phyloP scores from a whole-genome alignment of 225 moss, liverwort and hornwort species.

The Lunularia cruciata region DNA sequence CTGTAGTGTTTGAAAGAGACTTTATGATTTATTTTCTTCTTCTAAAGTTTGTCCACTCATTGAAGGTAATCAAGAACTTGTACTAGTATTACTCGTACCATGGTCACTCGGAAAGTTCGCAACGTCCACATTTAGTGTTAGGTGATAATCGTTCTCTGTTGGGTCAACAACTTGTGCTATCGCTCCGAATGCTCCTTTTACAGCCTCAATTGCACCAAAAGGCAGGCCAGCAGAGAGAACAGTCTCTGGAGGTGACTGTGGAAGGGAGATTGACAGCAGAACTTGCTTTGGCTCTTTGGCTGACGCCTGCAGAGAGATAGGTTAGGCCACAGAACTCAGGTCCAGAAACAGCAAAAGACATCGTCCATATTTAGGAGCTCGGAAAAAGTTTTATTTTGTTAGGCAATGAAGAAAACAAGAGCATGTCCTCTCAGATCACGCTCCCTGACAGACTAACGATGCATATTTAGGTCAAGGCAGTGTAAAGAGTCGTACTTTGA shows the following conservation, averaged over 20 bases:
- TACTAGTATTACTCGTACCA: slow-evolving; percentile 35
- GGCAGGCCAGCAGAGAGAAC: slow-evolving; percentile 87
- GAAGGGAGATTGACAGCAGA: slow-evolving; percentile 76
- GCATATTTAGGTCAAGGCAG: too few species aligned
- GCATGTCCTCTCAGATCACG: too few species aligned
- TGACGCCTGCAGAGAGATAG: slow-evolving; percentile 50
- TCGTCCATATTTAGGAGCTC: too few species aligned
- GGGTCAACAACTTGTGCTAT: slow-evolving; percentile 73
- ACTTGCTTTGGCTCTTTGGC: slow-evolving; percentile 77
- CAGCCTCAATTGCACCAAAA: slow-evolving; percentile 90
- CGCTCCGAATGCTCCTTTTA: slow-evolving; percentile 72
- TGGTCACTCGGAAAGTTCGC: slow-evolving; percentile 56
- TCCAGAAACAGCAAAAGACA: too few species aligned
- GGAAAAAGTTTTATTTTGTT: too few species aligned
- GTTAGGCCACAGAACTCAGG: not conserved
- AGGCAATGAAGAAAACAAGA: too few species aligned
- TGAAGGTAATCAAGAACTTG: too few species aligned
- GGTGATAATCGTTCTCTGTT: slow-evolving; percentile 72
- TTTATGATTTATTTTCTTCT: too few species aligned
- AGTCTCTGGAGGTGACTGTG: slow-evolving; percentile 89
- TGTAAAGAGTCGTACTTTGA: slow-evolving; percentile 45
- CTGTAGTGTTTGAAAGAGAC: too few species aligned
- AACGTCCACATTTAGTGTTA: slow-evolving; percentile 71
- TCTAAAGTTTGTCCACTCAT: too few species aligned
- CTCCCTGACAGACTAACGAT: too few species aligned